A percentile compares a stretch with the other conserved stretches of the same genome.
These are phyloP conservation scores for Scalesia atractyloides DNA, from an alignment of 129 eudicot genomes.

Conservation along the genomic window DNA sequence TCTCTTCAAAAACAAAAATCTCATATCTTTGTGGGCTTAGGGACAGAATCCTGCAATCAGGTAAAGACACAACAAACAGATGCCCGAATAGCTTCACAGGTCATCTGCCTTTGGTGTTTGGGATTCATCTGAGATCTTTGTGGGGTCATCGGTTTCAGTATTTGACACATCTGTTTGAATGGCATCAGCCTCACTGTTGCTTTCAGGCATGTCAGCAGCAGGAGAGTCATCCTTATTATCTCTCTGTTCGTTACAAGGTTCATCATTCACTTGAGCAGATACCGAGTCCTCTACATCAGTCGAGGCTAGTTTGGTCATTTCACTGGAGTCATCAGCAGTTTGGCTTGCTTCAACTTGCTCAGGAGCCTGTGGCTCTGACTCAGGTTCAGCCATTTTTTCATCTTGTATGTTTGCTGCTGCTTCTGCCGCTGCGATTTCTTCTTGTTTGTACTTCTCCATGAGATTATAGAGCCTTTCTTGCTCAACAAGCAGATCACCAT, in stretches of 20 bases:
- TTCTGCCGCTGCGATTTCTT: slow-evolving; percentile 48
- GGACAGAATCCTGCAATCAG: slow-evolving; percentile 16
- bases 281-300: background rate
- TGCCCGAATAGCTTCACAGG: background rate
- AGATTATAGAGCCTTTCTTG: slow-evolving; percentile 56
- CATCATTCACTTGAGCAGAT: background rate
- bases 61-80: slow-evolving; percentile 7
- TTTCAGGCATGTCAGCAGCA: slow-evolving; percentile 25
- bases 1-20: slow-evolving; percentile 21
- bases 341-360: slow-evolving; percentile 22
- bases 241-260: background rate
- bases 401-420: slow-evolving; percentile 24
- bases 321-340: slow-evolving; percentile 23
- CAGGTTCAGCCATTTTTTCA: slow-evolving; percentile 20
- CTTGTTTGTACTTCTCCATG: slow-evolving; percentile 53
- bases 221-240: background rate
- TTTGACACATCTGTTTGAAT: slow-evolving; percentile 14
- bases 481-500: slow-evolving; percentile 62
- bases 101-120: slow-evolving; percentile 14
- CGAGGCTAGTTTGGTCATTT: slow-evolving; percentile 12
- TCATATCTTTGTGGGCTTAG: slow-evolving; percentile 1
- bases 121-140: slow-evolving; percentile 9
- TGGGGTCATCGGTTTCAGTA: slow-evolving; percentile 23
- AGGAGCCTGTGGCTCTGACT: slow-evolving; percentile 16
- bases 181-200: slow-evolving; percentile 12